Evolutionary conservation across 2,329 filamentous ascomycete genomes (phyloP).

Genomic region (Aspergillus arachidicola): DNA sequence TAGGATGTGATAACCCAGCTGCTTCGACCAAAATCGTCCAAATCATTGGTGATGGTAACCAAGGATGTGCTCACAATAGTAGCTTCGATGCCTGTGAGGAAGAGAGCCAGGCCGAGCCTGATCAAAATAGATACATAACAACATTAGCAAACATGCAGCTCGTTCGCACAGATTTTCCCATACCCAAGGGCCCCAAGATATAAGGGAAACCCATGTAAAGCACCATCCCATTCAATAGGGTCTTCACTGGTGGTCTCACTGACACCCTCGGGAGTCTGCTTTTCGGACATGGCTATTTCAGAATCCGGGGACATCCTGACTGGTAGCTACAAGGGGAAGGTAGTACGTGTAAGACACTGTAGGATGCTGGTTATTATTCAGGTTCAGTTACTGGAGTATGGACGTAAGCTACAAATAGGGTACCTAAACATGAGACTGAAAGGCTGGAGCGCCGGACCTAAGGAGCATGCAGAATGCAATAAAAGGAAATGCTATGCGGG

Average conservation of each 20-base stretch:
- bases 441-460: neutral
- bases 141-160: neutral
- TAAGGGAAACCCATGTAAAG: neutral
- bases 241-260: neutral
- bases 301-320: neutral
- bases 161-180: neutral
- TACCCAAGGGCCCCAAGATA: neutral
- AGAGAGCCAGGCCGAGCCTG: slow-evolving; percentile 28
- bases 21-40: slow-evolving; percentile 40
- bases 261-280: neutral
- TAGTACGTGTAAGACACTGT: neutral
- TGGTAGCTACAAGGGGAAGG: neutral
- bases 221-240: neutral
- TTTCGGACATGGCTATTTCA: neutral
- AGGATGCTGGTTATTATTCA: neutral
- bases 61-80: slow-evolving; percentile 57
- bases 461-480: neutral
- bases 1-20: slow-evolving; percentile 55
- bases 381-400: neutral
- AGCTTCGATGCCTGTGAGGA: slow-evolving; percentile 52
- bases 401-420: neutral
- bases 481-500: neutral
- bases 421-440: neutral
- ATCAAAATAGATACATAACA: neutral
- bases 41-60: slow-evolving; percentile 47